These are phyloP conservation scores for Hyaloscypha hepaticicola DNA, from an alignment of 495 filamentous ascomycete species.

Conservation along the genomic window DNA sequence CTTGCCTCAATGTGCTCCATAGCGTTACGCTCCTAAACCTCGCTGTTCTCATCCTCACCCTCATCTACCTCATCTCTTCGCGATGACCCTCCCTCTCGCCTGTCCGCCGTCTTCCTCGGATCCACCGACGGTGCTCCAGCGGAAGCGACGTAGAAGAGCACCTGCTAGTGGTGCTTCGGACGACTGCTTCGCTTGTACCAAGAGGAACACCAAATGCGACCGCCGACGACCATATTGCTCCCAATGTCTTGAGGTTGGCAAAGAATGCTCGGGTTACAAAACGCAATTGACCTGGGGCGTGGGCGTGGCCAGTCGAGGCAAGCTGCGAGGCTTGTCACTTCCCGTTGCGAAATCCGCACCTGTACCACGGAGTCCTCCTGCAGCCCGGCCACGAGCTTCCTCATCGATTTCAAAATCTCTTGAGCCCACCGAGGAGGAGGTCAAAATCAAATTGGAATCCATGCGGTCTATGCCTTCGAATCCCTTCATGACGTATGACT, in stretches of 20 bases:
- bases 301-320: conserved; percentile 93
- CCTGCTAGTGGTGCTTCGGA: conserved; percentile 87
- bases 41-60: not conserved
- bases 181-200: conserved; percentile 93
- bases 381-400: conserved; percentile 20
- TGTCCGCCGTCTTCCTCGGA: conserved; percentile 31
- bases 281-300: conserved; percentile 98
- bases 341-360: conserved; percentile 77
- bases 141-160: conserved; percentile 85
- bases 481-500: conserved; percentile 46
- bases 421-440: conserved; percentile 19
- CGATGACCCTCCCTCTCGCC: conserved; percentile 32
- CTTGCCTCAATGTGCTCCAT: conserved; percentile 16
- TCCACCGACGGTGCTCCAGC: conserved; percentile 41
- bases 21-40: not conserved
- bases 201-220: conserved; percentile 82
- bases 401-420: conserved; percentile 25
- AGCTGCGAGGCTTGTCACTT: conserved; percentile 83
- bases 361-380: conserved; percentile 38
- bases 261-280: conserved; percentile 95
- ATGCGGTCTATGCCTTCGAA: conserved; percentile 19
- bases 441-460: conserved; percentile 32
- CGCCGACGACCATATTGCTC: conserved; percentile 92
- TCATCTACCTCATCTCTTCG: conserved; percentile 3
- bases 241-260: conserved; percentile 86